A percentile compares a stretch with the other conserved stretches of the same genome.
Evolutionary conservation across 305 asterid genomes (phyloP).

Genomic region (Fraxinus angustifolia): DNA sequence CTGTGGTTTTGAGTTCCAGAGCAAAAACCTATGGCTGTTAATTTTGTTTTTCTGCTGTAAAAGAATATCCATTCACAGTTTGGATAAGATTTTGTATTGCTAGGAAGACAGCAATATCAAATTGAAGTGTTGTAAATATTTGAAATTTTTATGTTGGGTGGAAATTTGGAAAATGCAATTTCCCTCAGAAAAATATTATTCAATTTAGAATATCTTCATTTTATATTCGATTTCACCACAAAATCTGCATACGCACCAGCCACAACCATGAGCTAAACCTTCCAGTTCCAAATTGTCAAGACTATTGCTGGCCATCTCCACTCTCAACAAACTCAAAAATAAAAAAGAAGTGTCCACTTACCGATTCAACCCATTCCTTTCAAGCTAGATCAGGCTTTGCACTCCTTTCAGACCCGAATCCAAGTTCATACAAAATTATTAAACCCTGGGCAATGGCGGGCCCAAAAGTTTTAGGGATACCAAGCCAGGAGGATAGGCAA

Average conservation of each 20-base stretch:
- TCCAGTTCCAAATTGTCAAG: too few relatives aligned
- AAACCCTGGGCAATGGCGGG: not conserved
- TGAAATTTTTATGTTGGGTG: conserved; percentile 19
- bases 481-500: not conserved
- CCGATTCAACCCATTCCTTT: not conserved
- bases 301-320: too few relatives aligned
- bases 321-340: too few relatives aligned
- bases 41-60: conserved; percentile 22
- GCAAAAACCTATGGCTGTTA: conserved; percentile 25
- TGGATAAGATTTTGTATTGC: conserved; percentile 21
- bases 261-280: too few relatives aligned
- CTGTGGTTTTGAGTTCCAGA: not conserved
- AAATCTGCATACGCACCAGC: too few relatives aligned
- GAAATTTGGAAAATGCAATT: not conserved
- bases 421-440: not conserved
- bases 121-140: conserved; percentile 41
- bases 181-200: not conserved
- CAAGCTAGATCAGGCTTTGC: not conserved
- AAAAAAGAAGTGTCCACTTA: too few relatives aligned
- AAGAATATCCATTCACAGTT: conserved; percentile 8
- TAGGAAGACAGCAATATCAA: conserved; percentile 24
- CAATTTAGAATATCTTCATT: not conserved
- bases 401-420: not conserved
- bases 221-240: not conserved
- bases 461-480: not conserved